Evolutionary conservation across 345 rosid genomes (phyloP).

Genomic region (Microcos paniculata): DNA sequence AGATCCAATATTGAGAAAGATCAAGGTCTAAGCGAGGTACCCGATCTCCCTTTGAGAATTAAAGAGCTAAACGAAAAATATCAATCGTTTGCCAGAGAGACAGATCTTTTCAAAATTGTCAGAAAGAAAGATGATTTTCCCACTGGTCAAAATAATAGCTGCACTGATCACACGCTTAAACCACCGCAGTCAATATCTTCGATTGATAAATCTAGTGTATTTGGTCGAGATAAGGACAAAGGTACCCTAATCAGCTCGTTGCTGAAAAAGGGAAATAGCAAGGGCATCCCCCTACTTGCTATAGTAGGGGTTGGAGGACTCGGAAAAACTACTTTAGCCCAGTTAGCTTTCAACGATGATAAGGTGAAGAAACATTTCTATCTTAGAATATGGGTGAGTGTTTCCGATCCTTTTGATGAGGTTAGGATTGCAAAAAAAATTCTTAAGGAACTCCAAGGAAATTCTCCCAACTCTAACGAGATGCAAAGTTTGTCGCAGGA

Average conservation of each 20-base stretch:
- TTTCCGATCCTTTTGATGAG: not conserved
- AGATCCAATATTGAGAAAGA: not conserved
- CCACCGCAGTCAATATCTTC: not conserved
- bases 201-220: not conserved
- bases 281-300: not conserved
- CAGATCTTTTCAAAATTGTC: too few relatives aligned
- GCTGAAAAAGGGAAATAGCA: not conserved
- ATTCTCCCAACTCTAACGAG: not conserved
- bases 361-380: not conserved
- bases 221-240: not conserved
- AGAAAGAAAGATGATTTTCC: not conserved
- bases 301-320: too few relatives aligned
- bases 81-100: not conserved
- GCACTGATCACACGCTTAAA: not conserved
- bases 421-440: not conserved
- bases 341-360: not conserved
- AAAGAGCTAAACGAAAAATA: not conserved
- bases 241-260: not conserved
- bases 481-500: not conserved
- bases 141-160: not conserved
- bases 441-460: not conserved
- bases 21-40: not conserved
- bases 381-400: not conserved
- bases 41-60: not conserved
- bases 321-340: not conserved